Base-by-base conservation (phyloP, 306 rosid species). In the Crotalaria pallida region DNA sequence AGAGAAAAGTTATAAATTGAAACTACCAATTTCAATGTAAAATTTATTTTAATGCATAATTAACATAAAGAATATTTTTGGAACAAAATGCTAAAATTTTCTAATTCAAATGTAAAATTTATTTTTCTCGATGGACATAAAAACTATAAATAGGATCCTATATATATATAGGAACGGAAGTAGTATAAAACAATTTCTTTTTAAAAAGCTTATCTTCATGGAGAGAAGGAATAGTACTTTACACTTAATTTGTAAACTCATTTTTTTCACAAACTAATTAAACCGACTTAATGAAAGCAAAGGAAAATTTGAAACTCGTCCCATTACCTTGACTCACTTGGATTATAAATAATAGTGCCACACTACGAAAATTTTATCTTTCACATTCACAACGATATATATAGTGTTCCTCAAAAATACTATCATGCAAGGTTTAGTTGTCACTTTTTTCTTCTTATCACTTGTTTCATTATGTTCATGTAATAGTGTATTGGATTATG, bases 401-500 rank as follows among this genome's bases (percentile, higher is more conserved):
- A n/a, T n/a, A n/a, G n/a, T n/a, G 13, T 31, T 66, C 10, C 51
- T 45, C 21, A 6, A 45, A 45, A 45, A 8, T 48, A 31, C 18
- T 1, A 1, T 11, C 56, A 62, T 73, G 78, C 23, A 51, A 24
- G 6, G 21, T 51, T 26, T 33, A 1, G 6, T 17, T 51, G 22
- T 24, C 55, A 62, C 52, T 24, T 4, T 62, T 6, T 49, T 62
- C 31, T 6, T 34, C 7, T 61, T 68, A 11, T 36, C 22, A n/a
- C 9, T 73, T 24, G 64, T 43, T 62, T 50, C 71, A 38, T 1
- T 0, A 33, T 61, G 55, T 73, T 61, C 63, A 36, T 73, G 71
- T 40, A 36, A 8, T 3, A 50, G 61, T 1, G 81, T 77, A 13
- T 62, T 43, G 17, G 52, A 70, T 41, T 77, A 77, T 52, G 81